Evolutionary conservation across 768 basidiomycete genomes (phyloP), one percentile per base, ranked within the genome.

Genomic region (Collybia sordida): DNA sequence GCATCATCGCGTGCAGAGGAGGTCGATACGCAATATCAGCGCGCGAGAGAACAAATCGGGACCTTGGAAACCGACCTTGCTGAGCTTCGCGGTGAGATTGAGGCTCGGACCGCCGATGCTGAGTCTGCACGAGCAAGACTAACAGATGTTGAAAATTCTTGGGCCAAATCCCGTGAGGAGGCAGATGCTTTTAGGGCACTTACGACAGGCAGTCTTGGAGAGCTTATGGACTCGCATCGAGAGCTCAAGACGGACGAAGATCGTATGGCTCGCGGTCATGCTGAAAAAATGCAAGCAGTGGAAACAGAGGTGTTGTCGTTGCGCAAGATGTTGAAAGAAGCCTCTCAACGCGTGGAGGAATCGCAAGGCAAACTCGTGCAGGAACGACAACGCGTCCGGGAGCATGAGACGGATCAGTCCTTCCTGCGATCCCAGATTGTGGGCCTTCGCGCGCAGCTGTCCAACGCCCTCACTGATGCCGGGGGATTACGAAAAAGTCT

Each of bases 151-250:
- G 95, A 97, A 70, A 93, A 89, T 62, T 83, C 88, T 7, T 97
- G 93, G 86, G 82, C 89, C 21, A 90, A 93, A 66, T 92, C 93
- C 37, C 83, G 93, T 12, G 89, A 95, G 69, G 93, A 98, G 72
- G 92, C 93, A 2, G 95, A 97, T 65, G 83, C 88, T 1, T 85
- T 94, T 66, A 78, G 93, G 47, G 87, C 89, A 18, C 72, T 93
- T 45, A 94, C 94, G 2, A 96, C 92, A 2, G 84, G 86, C 41
- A 81, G 86, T 59, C 79, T 97, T 2, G 93, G 93, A 19, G 83
- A 95, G 63, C 75, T 97, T 17, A 74, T 97, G 40, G 91, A 95
- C 63, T 85, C 88, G 2, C 94, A 96, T 72, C 82, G 86, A 28
- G 90, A 92, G 59, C 75, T 94, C 45, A 83, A 81, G 65, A 81